Base-by-base conservation (phyloP, 306 rosid genomes). In the Geum urbanum region DNA sequence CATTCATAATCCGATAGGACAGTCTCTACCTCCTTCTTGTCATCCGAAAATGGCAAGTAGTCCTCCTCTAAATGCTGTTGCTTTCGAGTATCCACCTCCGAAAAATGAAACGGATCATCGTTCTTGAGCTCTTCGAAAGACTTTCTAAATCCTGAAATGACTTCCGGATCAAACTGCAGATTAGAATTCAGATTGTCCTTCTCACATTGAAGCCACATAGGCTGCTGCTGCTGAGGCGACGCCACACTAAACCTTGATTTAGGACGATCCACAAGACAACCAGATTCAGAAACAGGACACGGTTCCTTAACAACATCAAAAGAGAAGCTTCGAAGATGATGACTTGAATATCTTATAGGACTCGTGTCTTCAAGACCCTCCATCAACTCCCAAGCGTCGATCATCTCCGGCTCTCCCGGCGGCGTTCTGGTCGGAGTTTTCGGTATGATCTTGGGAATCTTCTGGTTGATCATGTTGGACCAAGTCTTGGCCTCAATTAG, bases 321-420 rank as follows among this genome's bases (percentile, higher is more conserved):
- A 27, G 96, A 94, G 72, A 94, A 83, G 80, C 91, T 87, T 50
- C 86, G 72, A 47, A 80, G 46, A 22, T 75, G 90, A 32, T 73
- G 88, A 67, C 48, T 65, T 15, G 97, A 94, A 22, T 96, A 84
- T 54, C 89, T 69, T 15, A 81, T 73, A 46, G 99, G 95, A 51
- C 87, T 86, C 2, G 39, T 63, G 4, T 91, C 99, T 71, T 95
- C 99, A 19, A 95, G 96, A 1, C 99, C 99, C 81, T 86, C 99
- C 99, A 91, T 91, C 8, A 95, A 72, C 77, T 95, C 97, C 97
- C 99, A 91, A 22, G 83, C 69, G 67, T 95, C 83, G 80, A 94
- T 94, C n/a, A 82, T 84, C 81, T 94, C 99, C 7, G 91, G 84
- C 82, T 91, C 99, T 19, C 95, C 89, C 1, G 95, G 83, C 20